Evolutionary conservation across 208 protist species (phyloP).

Genomic region (Acanthamoeba triangularis): DNA sequence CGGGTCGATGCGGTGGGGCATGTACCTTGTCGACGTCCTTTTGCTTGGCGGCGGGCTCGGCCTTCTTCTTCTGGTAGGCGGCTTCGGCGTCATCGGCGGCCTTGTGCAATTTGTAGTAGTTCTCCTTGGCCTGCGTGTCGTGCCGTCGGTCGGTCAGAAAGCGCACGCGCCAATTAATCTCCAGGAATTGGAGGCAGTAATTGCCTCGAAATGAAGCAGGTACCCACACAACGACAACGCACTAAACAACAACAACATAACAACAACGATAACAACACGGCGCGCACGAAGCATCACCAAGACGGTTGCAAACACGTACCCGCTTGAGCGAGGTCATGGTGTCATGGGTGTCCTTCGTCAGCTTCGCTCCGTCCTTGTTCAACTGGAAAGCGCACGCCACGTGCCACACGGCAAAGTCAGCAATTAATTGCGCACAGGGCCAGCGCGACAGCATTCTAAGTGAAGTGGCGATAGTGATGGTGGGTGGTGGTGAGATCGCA

Average conservation of each 20-base stretch:
- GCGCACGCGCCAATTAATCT: too few relatives aligned
- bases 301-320: neutral
- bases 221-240: too few relatives aligned
- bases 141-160: too few relatives aligned
- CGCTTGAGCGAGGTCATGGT: slow-evolving; percentile 32
- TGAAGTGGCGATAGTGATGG: neutral
- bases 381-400: neutral
- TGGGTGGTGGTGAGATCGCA: neutral
- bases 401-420: neutral
- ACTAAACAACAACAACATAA: too few relatives aligned
- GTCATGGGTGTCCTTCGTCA: slow-evolving; percentile 60
- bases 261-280: neutral
- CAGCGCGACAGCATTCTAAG: neutral
- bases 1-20: neutral
- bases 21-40: slow-evolving; percentile 62
- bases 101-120: slow-evolving; percentile 66
- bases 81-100: slow-evolving; percentile 20
- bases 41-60: slow-evolving; percentile 24
- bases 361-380: slow-evolving; percentile 36
- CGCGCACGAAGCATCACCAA: neutral
- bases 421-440: neutral
- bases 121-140: slow-evolving; percentile 29
- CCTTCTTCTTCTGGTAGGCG: slow-evolving; percentile 62
- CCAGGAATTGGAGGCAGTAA: too few relatives aligned
- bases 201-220: too few relatives aligned